These are phyloP conservation scores for Lipomyces yarrowii DNA, from an alignment of 1,139 yeast genomes.

Conservation along the genomic window DNA sequence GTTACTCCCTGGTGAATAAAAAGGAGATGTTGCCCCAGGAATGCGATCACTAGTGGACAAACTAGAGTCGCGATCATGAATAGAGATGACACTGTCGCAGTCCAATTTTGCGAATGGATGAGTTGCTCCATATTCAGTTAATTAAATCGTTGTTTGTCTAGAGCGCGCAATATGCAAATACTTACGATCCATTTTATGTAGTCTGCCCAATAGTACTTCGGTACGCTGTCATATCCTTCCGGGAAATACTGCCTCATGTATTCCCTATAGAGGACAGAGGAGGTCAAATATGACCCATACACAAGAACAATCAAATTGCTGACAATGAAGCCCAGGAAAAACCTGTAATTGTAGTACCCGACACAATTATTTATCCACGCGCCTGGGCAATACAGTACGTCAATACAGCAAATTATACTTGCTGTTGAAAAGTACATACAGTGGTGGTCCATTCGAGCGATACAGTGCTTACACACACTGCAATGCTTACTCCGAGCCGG, in stretches of 20 bases:
- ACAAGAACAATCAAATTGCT: conserved; percentile 38
- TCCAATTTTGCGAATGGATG: conserved; percentile 25
- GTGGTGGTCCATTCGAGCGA: conserved; percentile 80
- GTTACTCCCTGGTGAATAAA: conserved; percentile 79
- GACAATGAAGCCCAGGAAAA: conserved; percentile 64
- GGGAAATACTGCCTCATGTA: conserved; percentile 23
- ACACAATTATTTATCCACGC: conserved; percentile 93
- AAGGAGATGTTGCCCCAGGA: conserved; percentile 62
- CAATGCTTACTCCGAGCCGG: conserved; percentile 94
- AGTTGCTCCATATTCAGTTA: conserved; percentile 9
- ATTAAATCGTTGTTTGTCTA: neutral
- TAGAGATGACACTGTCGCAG: conserved; percentile 25
- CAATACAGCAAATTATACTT: neutral
- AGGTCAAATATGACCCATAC: conserved; percentile 58
- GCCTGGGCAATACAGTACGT: conserved; percentile 16
- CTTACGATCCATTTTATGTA: conserved; percentile 20
- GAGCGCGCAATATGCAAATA: neutral
- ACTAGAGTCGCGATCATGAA: conserved; percentile 25
- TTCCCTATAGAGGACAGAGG: conserved; percentile 37
- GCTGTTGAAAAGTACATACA: conserved; percentile 47
- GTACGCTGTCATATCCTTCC: conserved; percentile 10
- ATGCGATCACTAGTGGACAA: conserved; percentile 52
- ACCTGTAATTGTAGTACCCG: conserved; percentile 72
- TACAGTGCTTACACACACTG: conserved; percentile 67
- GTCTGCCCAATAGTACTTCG: conserved; percentile 22